These are phyloP conservation scores for Carpinus viminea DNA, from an alignment of 306 rosid genomes.

Conservation along the genomic window DNA sequence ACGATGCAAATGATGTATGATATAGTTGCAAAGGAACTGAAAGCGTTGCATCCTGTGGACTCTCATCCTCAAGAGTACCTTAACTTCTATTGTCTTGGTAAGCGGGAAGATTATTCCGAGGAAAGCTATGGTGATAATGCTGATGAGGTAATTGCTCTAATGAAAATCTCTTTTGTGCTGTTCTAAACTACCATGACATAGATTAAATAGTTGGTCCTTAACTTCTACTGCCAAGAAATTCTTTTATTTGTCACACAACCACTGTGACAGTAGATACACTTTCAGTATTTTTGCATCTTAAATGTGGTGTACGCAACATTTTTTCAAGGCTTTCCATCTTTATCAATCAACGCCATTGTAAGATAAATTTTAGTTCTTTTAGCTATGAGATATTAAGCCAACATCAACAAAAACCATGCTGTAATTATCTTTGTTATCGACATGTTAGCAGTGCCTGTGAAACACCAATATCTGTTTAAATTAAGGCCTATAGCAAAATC, in stretches of 20 bases:
- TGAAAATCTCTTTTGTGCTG: constrained; percentile 11
- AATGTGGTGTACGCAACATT: neutral
- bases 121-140: constrained; percentile 36
- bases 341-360: neutral
- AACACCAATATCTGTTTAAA: neutral
- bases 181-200: constrained; percentile 6
- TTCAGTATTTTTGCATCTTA: neutral
- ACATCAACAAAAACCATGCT: neutral
- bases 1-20: constrained; percentile 88
- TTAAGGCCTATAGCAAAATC: neutral
- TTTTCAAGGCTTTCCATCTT: neutral
- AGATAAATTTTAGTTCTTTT: neutral
- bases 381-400: neutral
- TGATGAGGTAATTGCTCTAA: constrained; percentile 49
- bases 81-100: constrained; percentile 95
- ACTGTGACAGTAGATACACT: constrained; percentile 1
- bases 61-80: constrained; percentile 73
- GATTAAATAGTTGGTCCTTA: neutral
- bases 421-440: neutral
- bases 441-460: neutral
- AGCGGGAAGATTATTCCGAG: constrained; percentile 59
- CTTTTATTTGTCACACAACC: neutral
- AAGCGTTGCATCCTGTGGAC: constrained; percentile 39
- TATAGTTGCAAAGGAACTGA: constrained; percentile 62
- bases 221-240: neutral